Conservation (phyloP, 2,329 filamentous ascomycete species). For the Sclerotinia spermophila region DNA sequence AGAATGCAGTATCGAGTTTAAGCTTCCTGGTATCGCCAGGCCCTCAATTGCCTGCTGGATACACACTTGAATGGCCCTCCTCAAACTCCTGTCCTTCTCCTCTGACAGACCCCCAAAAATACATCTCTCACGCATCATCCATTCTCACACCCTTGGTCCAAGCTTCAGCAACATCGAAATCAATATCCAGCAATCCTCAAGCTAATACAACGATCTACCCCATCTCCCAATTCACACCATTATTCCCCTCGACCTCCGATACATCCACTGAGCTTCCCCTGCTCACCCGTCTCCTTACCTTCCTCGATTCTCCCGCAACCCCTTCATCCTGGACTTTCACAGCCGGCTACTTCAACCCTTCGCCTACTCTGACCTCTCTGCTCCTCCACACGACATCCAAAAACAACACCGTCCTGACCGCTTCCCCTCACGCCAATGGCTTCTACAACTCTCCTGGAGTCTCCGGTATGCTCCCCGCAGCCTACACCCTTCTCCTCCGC, state of each 20-base stretch:
- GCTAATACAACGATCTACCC: slow-evolving; percentile 76
- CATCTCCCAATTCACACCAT: slow-evolving; percentile 80
- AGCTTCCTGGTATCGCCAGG: slow-evolving; percentile 76
- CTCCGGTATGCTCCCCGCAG: slow-evolving; percentile 83
- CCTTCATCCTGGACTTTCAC: slow-evolving; percentile 91
- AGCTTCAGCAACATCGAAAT: slow-evolving; percentile 21
- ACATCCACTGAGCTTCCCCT: slow-evolving; percentile 86
- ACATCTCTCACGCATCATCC: slow-evolving; percentile 64
- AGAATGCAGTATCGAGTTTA: slow-evolving; percentile 71
- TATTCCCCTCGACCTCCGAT: slow-evolving; percentile 70
- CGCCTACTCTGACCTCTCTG: slow-evolving; percentile 74
- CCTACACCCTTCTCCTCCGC: slow-evolving; percentile 84
- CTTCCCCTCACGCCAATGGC: slow-evolving; percentile 89
- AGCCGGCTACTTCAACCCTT: slow-evolving; percentile 97
- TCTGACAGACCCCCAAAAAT: slow-evolving; percentile 63
- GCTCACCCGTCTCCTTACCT: slow-evolving; percentile 68
- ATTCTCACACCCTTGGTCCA: slow-evolving; percentile 64
- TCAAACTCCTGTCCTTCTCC: slow-evolving; percentile 74
- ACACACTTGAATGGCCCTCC: slow-evolving; percentile 67
- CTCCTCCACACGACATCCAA: slow-evolving; percentile 63
- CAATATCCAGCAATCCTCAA: neutral
- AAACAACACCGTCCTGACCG: slow-evolving; percentile 79
- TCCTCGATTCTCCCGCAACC: slow-evolving; percentile 61
- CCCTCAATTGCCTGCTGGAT: slow-evolving; percentile 50
- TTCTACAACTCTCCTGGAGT: slow-evolving; percentile 88